Evolutionary conservation across 768 basidiomycete genomes (phyloP).

Genomic region (Clitopilus hobsonii): DNA sequence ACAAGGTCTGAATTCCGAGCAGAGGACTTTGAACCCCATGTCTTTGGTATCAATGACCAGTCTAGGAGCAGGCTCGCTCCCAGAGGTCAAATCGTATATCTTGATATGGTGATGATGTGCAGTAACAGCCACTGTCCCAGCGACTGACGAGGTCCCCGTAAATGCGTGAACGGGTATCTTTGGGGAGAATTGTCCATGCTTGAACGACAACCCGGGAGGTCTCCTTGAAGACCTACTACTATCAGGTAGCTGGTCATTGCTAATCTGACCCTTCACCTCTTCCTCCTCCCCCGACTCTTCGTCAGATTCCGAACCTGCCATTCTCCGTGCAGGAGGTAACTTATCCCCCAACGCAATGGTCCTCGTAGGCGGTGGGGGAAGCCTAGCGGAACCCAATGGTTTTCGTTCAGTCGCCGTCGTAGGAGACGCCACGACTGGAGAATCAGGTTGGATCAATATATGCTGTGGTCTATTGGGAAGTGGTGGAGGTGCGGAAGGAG

Average conservation of each 20-base stretch:
- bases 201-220: conserved; percentile 36
- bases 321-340: conserved; percentile 56
- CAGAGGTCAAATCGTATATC: conserved; percentile 54
- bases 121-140: conserved; percentile 57
- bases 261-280: conserved; percentile 35
- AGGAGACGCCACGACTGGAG: conserved; percentile 10
- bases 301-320: conserved; percentile 37
- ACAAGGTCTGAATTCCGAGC: conserved; percentile 72
- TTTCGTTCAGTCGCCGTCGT: conserved; percentile 31
- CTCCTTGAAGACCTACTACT: conserved; percentile 62
- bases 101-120: conserved; percentile 54
- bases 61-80: conserved; percentile 27
- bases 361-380: conserved; percentile 74
- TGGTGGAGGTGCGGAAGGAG: conserved; percentile 12
- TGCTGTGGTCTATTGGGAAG: conserved; percentile 22
- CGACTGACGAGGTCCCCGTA: conserved; percentile 47
- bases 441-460: conserved; percentile 7
- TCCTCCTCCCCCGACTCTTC: conserved; percentile 63
- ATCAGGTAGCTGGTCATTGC: conserved; percentile 64
- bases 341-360: conserved; percentile 66
- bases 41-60: conserved; percentile 59
- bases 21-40: conserved; percentile 59
- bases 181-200: conserved; percentile 35
- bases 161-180: conserved; percentile 59
- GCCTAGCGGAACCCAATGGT: conserved; percentile 31